Conservation (phyloP, 345 rosid species). For the Garcia nutans region DNA sequence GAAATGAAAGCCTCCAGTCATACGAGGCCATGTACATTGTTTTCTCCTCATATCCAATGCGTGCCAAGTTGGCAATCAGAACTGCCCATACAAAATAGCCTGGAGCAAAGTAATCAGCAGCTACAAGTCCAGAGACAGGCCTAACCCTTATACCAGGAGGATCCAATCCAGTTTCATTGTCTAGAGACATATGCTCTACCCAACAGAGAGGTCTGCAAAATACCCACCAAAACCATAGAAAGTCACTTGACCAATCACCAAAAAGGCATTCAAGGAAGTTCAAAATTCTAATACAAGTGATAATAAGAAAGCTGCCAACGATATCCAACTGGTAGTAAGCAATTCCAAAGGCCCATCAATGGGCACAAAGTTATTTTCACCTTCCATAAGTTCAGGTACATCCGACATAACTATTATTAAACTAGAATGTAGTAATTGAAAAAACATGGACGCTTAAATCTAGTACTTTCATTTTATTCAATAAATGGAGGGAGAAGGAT, state of each 20-base stretch:
- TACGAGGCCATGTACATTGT: conserved; percentile 97
- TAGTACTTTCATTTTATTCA: too few relatives aligned
- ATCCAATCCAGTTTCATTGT: conserved; percentile 94
- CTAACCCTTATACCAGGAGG: conserved; percentile 78
- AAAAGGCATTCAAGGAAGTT: conserved; percentile 15
- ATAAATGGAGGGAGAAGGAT: background rate
- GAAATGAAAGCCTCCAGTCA: conserved; percentile 95
- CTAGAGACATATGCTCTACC: conserved; percentile 95
- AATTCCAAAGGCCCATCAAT: background rate
- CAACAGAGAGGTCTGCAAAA: conserved; percentile 80
- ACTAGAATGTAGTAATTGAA: too few relatives aligned
- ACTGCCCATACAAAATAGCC: conserved; percentile 99
- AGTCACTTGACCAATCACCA: background rate
- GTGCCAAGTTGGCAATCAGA: conserved; percentile 90
- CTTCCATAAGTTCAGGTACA: too few relatives aligned
- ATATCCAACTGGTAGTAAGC: background rate
- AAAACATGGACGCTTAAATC: too few relatives aligned
- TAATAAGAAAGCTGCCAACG: conserved; percentile 2
- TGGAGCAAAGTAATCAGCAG: conserved; percentile 95
- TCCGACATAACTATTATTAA: too few relatives aligned
- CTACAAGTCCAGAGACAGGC: conserved; percentile 89
- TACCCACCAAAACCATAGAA: conserved; percentile 18
- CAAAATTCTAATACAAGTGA: background rate
- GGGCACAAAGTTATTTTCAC: background rate
- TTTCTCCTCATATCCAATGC: conserved; percentile 92